Percentiles rank a stretch among this genome's conserved stretches.
Conservation (phyloP, 2,329 filamentous ascomycete genomes). For the Whalleya microplaca region DNA sequence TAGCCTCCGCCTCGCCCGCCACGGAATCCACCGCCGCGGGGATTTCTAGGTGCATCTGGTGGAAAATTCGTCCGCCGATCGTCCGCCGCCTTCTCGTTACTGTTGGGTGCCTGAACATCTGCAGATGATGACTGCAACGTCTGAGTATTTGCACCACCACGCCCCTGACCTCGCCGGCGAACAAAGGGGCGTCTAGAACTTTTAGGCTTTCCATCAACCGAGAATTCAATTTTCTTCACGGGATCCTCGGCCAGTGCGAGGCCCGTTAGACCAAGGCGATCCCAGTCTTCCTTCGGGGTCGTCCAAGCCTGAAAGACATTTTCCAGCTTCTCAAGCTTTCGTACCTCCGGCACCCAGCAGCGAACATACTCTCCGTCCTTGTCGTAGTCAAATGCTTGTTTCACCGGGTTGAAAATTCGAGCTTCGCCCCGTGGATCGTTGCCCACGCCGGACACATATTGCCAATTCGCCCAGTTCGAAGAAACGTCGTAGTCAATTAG, state of each 20-base stretch:
- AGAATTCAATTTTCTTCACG: slow-evolving; percentile 67
- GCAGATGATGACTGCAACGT: slow-evolving; percentile 3
- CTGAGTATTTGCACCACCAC: slow-evolving; percentile 24
- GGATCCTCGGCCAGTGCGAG: slow-evolving; percentile 70
- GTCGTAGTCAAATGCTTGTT: slow-evolving; percentile 80
- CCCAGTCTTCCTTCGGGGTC: slow-evolving; percentile 60
- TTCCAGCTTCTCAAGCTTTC: slow-evolving; percentile 53
- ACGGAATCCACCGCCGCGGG: slow-evolving; percentile 27
- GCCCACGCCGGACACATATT: slow-evolving; percentile 78
- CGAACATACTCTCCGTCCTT: slow-evolving; percentile 69
- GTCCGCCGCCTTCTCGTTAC: slow-evolving; percentile 3
- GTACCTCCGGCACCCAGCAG: slow-evolving; percentile 73
- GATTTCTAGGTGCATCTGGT: slow-evolving; percentile 9
- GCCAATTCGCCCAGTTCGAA: slow-evolving; percentile 83
- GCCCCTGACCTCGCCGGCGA: slow-evolving; percentile 36
- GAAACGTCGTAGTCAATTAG: slow-evolving; percentile 77
- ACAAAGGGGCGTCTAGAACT: slow-evolving; percentile 38
- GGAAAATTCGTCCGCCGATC: neutral
- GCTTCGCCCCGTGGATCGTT: slow-evolving; percentile 75
- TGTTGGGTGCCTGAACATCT: slow-evolving; percentile 8
- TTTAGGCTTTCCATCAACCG: slow-evolving; percentile 55
- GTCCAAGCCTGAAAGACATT: slow-evolving; percentile 75
- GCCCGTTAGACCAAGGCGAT: slow-evolving; percentile 57
- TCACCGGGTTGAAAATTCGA: slow-evolving; percentile 81
- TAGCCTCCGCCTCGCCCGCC: slow-evolving; percentile 32